phyloP scores from a whole-genome alignment of 495 filamentous ascomycete species.

The Aspergillus bridgeri region DNA sequence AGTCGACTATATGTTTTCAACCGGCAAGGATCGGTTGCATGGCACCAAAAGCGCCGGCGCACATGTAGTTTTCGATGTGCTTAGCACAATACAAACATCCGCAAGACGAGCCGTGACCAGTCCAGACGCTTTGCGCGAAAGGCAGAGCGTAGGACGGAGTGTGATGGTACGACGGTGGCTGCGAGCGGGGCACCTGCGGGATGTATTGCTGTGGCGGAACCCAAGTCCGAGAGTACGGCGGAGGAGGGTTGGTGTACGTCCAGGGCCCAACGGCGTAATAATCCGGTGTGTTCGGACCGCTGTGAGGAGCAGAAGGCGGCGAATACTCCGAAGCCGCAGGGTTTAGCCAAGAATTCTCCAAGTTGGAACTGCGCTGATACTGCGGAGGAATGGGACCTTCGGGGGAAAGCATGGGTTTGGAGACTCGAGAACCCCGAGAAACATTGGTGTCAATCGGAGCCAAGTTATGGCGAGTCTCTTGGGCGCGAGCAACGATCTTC shows the following conservation, averaged over 20 bases:
- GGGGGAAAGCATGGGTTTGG: slow-evolving; percentile 48
- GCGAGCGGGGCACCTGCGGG: slow-evolving; percentile 39
- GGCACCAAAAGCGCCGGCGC: slow-evolving; percentile 54
- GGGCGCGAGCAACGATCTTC: slow-evolving; percentile 51
- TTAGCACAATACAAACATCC: slow-evolving; percentile 64
- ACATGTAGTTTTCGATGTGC: slow-evolving; percentile 63
- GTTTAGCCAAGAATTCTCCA: slow-evolving; percentile 53
- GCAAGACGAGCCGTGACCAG: slow-evolving; percentile 61
- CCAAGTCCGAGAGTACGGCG: slow-evolving; percentile 40
- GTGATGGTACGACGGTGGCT: slow-evolving; percentile 51
- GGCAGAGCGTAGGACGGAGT: slow-evolving; percentile 51
- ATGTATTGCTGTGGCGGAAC: slow-evolving; percentile 49
- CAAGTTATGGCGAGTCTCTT: slow-evolving; percentile 55
- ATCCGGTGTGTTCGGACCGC: slow-evolving; percentile 61
- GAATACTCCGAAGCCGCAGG: slow-evolving; percentile 57
- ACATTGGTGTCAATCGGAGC: slow-evolving; percentile 70
- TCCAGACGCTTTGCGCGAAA: slow-evolving; percentile 58
- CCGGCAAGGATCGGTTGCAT: slow-evolving; percentile 54
- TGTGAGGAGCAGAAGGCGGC: slow-evolving; percentile 66
- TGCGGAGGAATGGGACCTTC: slow-evolving; percentile 49
- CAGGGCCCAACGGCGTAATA: slow-evolving; percentile 53
- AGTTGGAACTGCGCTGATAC: slow-evolving; percentile 46
- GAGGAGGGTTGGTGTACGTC: slow-evolving; percentile 54
- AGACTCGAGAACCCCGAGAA: slow-evolving; percentile 41
- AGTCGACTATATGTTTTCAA: slow-evolving; percentile 15